Evolutionary conservation across 2,329 filamentous ascomycete genomes (phyloP).

Genomic region (Thielaviopsis musarum): DNA sequence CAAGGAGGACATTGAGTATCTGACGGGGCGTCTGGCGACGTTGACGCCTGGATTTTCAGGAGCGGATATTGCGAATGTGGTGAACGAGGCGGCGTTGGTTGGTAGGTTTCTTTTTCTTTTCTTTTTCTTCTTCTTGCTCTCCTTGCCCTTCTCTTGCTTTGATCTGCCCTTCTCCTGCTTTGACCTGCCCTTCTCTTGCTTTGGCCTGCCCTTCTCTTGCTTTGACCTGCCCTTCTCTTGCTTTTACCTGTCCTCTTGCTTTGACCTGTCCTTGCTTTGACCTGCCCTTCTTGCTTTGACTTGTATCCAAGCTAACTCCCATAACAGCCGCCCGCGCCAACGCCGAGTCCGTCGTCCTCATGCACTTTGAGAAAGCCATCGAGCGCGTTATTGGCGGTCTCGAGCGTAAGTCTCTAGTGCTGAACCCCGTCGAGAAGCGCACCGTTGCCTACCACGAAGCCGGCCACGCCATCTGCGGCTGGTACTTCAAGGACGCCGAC

Average conservation of each 20-base stretch:
- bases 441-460: constrained; percentile 97
- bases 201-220: no score
- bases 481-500: constrained; percentile 94
- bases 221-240: no score
- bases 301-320: no score
- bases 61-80: constrained; percentile 95
- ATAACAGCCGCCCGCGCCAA: constrained; percentile 73
- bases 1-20: constrained; percentile 70
- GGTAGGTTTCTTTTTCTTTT: constrained; percentile 38
- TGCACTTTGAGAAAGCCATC: constrained; percentile 92
- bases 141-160: no score
- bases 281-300: no score
- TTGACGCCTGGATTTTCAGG: constrained; percentile 93
- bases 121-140: not conserved
- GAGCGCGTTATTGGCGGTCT: constrained; percentile 92
- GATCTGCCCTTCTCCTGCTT: no score
- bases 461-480: constrained; percentile 94
- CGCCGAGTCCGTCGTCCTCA: constrained; percentile 67
- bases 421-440: constrained; percentile 84
- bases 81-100: constrained; percentile 92
- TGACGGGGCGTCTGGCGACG: constrained; percentile 77
- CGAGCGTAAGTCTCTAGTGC: constrained; percentile 91
- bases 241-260: no score
- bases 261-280: no score
- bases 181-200: no score